Evolutionary conservation across 2,329 filamentous ascomycete species (phyloP).

Genomic region (Aspergillus ruber): DNA sequence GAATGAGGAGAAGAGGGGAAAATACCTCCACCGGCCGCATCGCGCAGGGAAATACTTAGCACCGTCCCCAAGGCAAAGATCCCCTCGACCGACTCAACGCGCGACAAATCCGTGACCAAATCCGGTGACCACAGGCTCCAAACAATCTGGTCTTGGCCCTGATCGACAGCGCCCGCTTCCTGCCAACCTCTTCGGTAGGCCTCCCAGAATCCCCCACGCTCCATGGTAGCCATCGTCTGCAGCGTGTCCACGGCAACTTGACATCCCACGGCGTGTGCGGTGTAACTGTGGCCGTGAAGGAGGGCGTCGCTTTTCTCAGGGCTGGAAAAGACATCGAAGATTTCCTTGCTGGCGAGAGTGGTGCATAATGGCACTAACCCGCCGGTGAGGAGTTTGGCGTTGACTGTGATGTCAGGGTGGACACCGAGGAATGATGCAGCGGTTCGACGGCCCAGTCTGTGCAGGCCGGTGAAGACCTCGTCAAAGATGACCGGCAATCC

Average conservation of each 20-base stretch:
- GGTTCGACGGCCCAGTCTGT: conserved; percentile 68
- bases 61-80: conserved; percentile 71
- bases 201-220: conserved; percentile 52
- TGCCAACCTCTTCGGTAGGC: conserved; percentile 48
- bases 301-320: conserved; percentile 71
- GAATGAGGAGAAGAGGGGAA: conserved; percentile 3
- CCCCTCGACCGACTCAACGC: conserved; percentile 51
- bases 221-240: conserved; percentile 53
- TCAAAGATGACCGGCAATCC: conserved; percentile 77
- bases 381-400: conserved; percentile 78
- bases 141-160: conserved; percentile 14
- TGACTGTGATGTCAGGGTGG: conserved; percentile 68
- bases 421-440: conserved; percentile 63
- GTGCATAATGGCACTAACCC: conserved; percentile 71
- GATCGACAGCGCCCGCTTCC: neutral
- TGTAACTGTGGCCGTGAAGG: conserved; percentile 81
- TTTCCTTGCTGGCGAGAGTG: conserved; percentile 65
- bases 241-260: conserved; percentile 67
- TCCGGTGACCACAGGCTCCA: conserved; percentile 68
- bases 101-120: conserved; percentile 56
- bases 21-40: conserved; percentile 42
- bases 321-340: conserved; percentile 66
- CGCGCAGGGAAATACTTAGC: conserved; percentile 57
- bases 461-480: conserved; percentile 81
- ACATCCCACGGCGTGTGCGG: conserved; percentile 74